Evolutionary conservation across 1,284 basidiomycete genomes (phyloP).

Genomic region (Trametes hirsuta): DNA sequence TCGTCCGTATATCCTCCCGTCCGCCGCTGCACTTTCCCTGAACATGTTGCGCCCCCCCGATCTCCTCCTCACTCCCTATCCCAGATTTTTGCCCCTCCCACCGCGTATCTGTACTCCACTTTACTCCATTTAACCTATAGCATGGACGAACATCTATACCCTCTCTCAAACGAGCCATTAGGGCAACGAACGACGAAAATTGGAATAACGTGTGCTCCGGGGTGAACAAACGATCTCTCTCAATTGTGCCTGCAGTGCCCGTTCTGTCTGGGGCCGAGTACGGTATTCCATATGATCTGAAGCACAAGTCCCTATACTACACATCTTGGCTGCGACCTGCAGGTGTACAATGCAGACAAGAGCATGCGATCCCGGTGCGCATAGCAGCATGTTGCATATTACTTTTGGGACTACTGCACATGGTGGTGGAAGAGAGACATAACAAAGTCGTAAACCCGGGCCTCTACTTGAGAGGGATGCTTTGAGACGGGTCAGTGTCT

Average conservation of each 20-base stretch:
- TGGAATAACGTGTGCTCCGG: constrained; percentile 7
- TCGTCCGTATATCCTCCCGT: constrained; percentile 24
- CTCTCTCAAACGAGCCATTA: constrained; percentile 27
- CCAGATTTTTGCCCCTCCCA: constrained; percentile 13
- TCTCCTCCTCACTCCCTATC: constrained; percentile 17
- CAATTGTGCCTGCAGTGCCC: background rate
- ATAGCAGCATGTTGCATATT: constrained; percentile 38
- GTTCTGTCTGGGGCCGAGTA: background rate
- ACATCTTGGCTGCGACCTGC: constrained; percentile 1
- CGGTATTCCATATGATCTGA: background rate
- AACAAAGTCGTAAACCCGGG: constrained; percentile 29
- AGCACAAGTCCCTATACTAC: constrained; percentile 7
- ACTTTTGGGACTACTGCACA: constrained; percentile 38
- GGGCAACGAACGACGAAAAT: constrained; percentile 26
- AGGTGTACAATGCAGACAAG: constrained; percentile 19
- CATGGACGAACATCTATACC: constrained; percentile 35
- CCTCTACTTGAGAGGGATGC: constrained; percentile 80
- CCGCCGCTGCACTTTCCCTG: constrained; percentile 5
- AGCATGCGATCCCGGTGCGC: constrained; percentile 24
- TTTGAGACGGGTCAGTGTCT: constrained; percentile 29
- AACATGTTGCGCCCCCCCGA: constrained; percentile 4
- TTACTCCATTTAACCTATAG: constrained; percentile 32
- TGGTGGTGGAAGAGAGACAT: constrained; percentile 30
- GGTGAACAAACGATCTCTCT: background rate
- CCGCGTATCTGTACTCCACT: constrained; percentile 32